phyloP scores from a whole-genome alignment of 208 protist genomes.

The Leishmania arabica region DNA sequence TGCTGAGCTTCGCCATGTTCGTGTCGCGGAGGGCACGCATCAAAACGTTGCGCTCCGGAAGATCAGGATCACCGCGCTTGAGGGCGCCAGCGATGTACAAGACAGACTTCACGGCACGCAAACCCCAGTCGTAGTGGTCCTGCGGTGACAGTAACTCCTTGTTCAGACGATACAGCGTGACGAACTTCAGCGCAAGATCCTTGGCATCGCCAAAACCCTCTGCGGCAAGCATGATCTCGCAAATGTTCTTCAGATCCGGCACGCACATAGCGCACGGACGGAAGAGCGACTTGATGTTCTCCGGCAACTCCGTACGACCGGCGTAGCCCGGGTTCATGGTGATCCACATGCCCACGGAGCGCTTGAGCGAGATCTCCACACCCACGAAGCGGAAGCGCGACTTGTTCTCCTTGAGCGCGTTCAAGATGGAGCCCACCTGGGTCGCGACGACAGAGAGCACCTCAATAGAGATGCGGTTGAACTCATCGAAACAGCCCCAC shows the following conservation, averaged over 20 bases:
- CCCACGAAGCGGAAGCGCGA: constrained; percentile 95
- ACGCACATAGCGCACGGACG: constrained; percentile 98
- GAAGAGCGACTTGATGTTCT: constrained; percentile 98
- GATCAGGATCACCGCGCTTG: constrained; percentile 95
- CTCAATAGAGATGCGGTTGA: constrained; percentile 97
- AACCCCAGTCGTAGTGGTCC: constrained; percentile 99
- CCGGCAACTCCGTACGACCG: constrained; percentile 97
- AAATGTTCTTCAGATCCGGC: constrained; percentile 98
- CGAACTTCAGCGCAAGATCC: constrained; percentile 98
- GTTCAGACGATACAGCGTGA: constrained; percentile 97
- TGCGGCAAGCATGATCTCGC: constrained; percentile 98
- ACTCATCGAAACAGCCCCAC: constrained; percentile 98
- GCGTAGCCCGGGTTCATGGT: constrained; percentile 98
- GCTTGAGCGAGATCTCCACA: constrained; percentile 93
- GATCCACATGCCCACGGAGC: constrained; percentile 96
- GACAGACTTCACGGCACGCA: constrained; percentile 98
- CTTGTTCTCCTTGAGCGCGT: constrained; percentile 97
- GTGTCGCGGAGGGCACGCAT: constrained; percentile 98
- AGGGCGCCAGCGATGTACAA: constrained; percentile 97
- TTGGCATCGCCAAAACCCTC: constrained; percentile 97
- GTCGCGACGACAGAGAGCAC: constrained; percentile 98
- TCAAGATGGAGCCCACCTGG: constrained; percentile 97
- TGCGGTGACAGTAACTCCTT: constrained; percentile 97
- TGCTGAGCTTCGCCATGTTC: constrained; percentile 98
- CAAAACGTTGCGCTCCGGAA: constrained; percentile 96